Evolutionary conservation across 768 basidiomycete genomes (phyloP), one percentile per base, ranked within the genome.

Genomic region (Strobilomyces echinocephalus): DNA sequence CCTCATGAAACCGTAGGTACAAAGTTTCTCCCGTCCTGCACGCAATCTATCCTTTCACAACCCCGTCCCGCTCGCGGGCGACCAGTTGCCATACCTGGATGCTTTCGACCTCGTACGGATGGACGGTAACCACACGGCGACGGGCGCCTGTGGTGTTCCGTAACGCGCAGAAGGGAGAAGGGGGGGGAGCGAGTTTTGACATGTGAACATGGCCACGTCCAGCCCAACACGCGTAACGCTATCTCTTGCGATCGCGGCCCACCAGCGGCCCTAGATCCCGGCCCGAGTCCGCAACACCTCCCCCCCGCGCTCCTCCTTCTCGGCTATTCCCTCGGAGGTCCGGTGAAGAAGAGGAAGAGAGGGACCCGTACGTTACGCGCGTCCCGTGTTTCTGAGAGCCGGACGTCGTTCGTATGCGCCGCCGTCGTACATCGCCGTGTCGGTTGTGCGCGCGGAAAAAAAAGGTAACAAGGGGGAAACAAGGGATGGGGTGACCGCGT

Each of bases 281-380:
- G 53, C 12, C 33, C 42, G 35, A 20, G 36, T 45, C 42, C 33
- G 41, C 38, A 2, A 24, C 24, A 5, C 14, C 5, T 14, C 45
- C 55, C 31, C 9, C 24, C 6, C 28, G n/a, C 16, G 11, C 16
- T 24, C 31, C 18, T 39, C 43, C 30, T 30, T 44, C 44, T 42
- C 34, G 6, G 31, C 43, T 53, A 52, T 53, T 41, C 40, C 63
- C 63, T 64, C 63, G 63, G 63, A 64, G 8, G 31, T 54, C 34
- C 63, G 61, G 52, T 52, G 49, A 46, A 55, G 46, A 56, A 45
- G 38, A 42, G 41, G 41, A 55, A 54, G 53, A 20, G 18, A 30
- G 18, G 30, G 36, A 4, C 16, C 21, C 52, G 50, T 53, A 54
- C n/a, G 36, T 38, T 57, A 56, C 49, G 48, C 59, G 49, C 49